Percentiles rank a stretch among this genome's conserved stretches.
These are phyloP conservation scores for Delphinella strobiligena DNA, from an alignment of 2,329 filamentous ascomycete genomes.

Conservation along the genomic window DNA sequence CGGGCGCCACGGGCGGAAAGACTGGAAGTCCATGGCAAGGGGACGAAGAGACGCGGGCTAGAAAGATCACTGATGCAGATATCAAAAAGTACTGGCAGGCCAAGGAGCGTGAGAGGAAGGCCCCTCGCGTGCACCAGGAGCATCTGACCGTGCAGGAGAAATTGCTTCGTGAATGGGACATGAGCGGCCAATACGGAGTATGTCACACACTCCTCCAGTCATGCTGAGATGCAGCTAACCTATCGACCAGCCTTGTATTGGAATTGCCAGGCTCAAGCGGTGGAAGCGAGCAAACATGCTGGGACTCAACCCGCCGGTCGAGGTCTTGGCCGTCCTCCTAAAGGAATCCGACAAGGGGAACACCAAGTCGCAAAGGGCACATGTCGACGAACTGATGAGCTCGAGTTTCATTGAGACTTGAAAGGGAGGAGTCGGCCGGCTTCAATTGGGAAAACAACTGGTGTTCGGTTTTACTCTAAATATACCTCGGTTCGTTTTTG, in stretches of 20 bases:
- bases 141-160: slow-evolving; percentile 65
- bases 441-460: background rate
- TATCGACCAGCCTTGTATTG: slow-evolving; percentile 66
- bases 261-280: slow-evolving; percentile 65
- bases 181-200: slow-evolving; percentile 84
- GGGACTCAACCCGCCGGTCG: slow-evolving; percentile 77
- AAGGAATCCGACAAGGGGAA: slow-evolving; percentile 52
- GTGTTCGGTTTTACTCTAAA: background rate
- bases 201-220: slow-evolving; percentile 26
- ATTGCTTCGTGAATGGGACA: slow-evolving; percentile 82
- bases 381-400: slow-evolving; percentile 57
- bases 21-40: slow-evolving; percentile 20
- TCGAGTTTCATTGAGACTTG: slow-evolving; percentile 31
- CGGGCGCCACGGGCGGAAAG: slow-evolving; percentile 37
- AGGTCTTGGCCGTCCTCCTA: slow-evolving; percentile 75
- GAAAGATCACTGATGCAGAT: slow-evolving; percentile 53
- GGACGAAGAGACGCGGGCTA: slow-evolving; percentile 44
- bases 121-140: slow-evolving; percentile 66
- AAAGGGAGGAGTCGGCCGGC: background rate
- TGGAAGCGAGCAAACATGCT: slow-evolving; percentile 79
- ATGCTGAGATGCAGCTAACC: background rate
- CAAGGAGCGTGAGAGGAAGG: slow-evolving; percentile 56
- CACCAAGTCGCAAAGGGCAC: slow-evolving; percentile 49
- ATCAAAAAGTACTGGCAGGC: slow-evolving; percentile 66
- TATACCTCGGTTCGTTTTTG: background rate